Evolutionary conservation across 2,329 filamentous ascomycete genomes (phyloP).

Genomic region (Alternaria solani): DNA sequence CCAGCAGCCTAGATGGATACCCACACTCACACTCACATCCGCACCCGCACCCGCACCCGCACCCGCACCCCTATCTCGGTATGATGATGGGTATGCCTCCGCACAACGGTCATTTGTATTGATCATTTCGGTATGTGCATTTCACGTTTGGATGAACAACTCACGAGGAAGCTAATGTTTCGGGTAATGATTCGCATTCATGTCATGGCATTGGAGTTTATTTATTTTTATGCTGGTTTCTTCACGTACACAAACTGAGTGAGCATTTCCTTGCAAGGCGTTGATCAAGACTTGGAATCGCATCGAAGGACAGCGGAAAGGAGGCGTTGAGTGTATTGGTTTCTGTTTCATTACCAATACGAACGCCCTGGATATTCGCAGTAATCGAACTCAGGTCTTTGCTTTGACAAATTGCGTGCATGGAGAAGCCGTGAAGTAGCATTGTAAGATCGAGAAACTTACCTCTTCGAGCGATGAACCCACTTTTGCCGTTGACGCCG

Average conservation of each 20-base stretch:
- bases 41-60: conserved; percentile 23
- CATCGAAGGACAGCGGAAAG: conserved; percentile 3
- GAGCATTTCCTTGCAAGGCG: conserved; percentile 21
- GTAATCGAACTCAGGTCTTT: conserved; percentile 10
- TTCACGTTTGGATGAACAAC: conserved; percentile 5
- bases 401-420: neutral
- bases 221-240: neutral
- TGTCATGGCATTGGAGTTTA: conserved; percentile 20
- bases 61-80: conserved; percentile 20
- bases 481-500: conserved; percentile 16
- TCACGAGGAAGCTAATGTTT: conserved; percentile 8
- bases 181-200: conserved; percentile 22
- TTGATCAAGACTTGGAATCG: conserved; percentile 15
- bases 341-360: conserved; percentile 3
- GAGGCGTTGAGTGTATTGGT: conserved; percentile 6
- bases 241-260: conserved; percentile 8
- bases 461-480: conserved; percentile 6
- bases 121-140: conserved; percentile 15
- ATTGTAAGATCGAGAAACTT: conserved; percentile 1
- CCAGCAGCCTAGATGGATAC: conserved; percentile 18
- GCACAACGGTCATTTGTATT: conserved; percentile 19
- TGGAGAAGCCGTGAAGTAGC: neutral
- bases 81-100: conserved; percentile 16
- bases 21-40: conserved; percentile 24
- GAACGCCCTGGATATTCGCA: neutral